Percentiles rank a stretch among this genome's conserved stretches.
Conservation (phyloP, 495 filamentous ascomycete genomes). For the Polyplosphaeria fusca region DNA sequence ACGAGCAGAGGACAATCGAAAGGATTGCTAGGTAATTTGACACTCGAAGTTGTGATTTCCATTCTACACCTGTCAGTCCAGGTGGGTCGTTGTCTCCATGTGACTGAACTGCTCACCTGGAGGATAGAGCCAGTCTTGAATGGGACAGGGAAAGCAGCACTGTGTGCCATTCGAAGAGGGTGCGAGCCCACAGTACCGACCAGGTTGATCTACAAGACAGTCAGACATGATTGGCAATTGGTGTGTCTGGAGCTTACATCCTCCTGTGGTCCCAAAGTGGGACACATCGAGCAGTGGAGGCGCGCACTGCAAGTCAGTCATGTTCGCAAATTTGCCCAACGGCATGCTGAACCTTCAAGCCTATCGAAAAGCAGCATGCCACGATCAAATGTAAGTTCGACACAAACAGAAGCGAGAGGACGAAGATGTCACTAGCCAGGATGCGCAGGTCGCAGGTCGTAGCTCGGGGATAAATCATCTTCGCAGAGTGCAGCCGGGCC, state of each 20-base stretch:
- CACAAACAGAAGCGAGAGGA: no score
- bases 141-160: conserved; percentile 42
- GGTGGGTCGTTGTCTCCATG: background rate
- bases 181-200: conserved; percentile 37
- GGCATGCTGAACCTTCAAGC: conserved; percentile 18
- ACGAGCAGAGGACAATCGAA: conserved; percentile 38
- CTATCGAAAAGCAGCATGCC: no score
- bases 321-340: conserved; percentile 20
- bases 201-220: conserved; percentile 31
- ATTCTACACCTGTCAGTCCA: no score
- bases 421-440: no score
- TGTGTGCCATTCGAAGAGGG: conserved; percentile 19
- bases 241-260: conserved; percentile 31
- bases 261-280: conserved; percentile 29
- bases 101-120: conserved; percentile 21
- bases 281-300: conserved; percentile 32
- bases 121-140: conserved; percentile 38
- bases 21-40: conserved; percentile 39
- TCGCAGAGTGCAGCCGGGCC: no score
- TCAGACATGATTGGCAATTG: background rate
- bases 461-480: no score
- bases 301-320: conserved; percentile 27
- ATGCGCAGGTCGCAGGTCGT: no score
- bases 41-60: conserved; percentile 29
- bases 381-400: no score